phyloP scores from a whole-genome alignment of 352 stramenopile genomes.

The Aphanomyces invadans region DNA sequence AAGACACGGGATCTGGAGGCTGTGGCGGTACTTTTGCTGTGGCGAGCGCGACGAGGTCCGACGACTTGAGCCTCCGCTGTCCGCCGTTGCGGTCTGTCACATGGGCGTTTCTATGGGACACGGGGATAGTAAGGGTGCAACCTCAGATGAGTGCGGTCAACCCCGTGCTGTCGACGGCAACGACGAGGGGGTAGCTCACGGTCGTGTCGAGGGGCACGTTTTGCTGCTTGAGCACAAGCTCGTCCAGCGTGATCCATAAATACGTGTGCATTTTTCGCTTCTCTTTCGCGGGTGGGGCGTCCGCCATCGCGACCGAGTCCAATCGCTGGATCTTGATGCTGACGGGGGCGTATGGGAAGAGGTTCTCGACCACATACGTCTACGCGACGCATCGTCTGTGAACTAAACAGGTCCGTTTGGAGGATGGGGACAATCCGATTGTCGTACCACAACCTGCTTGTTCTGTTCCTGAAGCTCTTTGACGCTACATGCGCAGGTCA shows the following conservation, averaged over 20 bases:
- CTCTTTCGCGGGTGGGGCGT: slow-evolving; percentile 45
- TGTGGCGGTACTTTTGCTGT: slow-evolving; percentile 34
- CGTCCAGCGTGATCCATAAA: slow-evolving; percentile 69
- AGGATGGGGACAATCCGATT: neutral
- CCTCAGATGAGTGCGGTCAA: no score
- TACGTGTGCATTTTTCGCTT: slow-evolving; percentile 56
- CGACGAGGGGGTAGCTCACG: slow-evolving; percentile 57
- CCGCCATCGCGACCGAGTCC: neutral
- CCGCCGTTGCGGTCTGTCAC: slow-evolving; percentile 10
- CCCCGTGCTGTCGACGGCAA: slow-evolving; percentile 53
- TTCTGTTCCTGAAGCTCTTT: slow-evolving; percentile 17
- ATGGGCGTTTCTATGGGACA: slow-evolving; percentile 10
- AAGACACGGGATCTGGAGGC: slow-evolving; percentile 31
- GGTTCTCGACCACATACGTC: slow-evolving; percentile 61
- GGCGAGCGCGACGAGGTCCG: slow-evolving; percentile 53
- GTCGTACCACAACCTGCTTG: slow-evolving; percentile 14
- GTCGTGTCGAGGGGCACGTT: slow-evolving; percentile 33
- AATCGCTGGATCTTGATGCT: slow-evolving; percentile 49
- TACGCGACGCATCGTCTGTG: neutral
- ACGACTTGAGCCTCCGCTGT: slow-evolving; percentile 48
- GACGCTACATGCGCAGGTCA: slow-evolving; percentile 12
- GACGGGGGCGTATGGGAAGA: slow-evolving; percentile 71
- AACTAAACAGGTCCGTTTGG: neutral
- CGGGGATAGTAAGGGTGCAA: no score
- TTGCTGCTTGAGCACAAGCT: slow-evolving; percentile 49